Percentiles rank a stretch among this genome's conserved stretches.
phyloP scores from a whole-genome alignment of 2,329 filamentous ascomycete genomes.

The Drechmeria coniospora region DNA sequence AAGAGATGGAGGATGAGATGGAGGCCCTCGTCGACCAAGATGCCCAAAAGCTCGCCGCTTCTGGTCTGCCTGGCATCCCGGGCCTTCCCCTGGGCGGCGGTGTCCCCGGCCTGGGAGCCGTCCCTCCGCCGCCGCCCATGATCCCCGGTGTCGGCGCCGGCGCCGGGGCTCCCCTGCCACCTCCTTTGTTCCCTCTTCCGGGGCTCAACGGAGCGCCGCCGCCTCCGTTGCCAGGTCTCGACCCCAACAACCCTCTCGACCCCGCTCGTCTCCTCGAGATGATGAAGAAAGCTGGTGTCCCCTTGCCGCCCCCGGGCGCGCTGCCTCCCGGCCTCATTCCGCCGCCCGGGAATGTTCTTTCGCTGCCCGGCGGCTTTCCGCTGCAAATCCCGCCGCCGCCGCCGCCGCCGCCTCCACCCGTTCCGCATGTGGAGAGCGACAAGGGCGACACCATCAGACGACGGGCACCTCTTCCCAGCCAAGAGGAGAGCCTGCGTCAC shows the following conservation, averaged over 20 bases:
- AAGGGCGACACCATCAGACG: constrained; percentile 23
- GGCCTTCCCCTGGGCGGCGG: constrained; percentile 33
- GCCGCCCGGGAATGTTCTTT: constrained; percentile 21
- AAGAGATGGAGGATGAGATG: constrained; percentile 83
- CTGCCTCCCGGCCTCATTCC: constrained; percentile 29
- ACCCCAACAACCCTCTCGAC: constrained; percentile 44
- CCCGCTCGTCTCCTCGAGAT: constrained; percentile 46
- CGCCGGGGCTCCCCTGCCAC: constrained; percentile 25
- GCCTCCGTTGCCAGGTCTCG: constrained; percentile 38
- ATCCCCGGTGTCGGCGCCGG: constrained; percentile 35
- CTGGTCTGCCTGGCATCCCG: constrained; percentile 41
- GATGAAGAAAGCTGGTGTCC: constrained; percentile 50
- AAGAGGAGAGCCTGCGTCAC: constrained; percentile 65
- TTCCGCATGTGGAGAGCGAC: constrained; percentile 18
- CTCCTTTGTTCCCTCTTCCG: constrained; percentile 39
- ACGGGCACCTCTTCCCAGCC: constrained; percentile 63
- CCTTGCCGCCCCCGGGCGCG: constrained; percentile 37
- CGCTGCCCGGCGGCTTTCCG: constrained; percentile 16
- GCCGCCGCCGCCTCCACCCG: too few relatives aligned
- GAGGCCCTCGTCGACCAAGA: constrained; percentile 85
- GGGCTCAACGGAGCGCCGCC: constrained; percentile 29
- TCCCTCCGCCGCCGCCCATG: constrained; percentile 23
- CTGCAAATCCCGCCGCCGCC: constrained; percentile 22
- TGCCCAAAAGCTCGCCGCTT: constrained; percentile 38
- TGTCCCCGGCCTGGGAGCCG: constrained; percentile 27